Conservation (phyloP, 164 flowering plant genomes). For the Dillenia turbinata region DNA sequence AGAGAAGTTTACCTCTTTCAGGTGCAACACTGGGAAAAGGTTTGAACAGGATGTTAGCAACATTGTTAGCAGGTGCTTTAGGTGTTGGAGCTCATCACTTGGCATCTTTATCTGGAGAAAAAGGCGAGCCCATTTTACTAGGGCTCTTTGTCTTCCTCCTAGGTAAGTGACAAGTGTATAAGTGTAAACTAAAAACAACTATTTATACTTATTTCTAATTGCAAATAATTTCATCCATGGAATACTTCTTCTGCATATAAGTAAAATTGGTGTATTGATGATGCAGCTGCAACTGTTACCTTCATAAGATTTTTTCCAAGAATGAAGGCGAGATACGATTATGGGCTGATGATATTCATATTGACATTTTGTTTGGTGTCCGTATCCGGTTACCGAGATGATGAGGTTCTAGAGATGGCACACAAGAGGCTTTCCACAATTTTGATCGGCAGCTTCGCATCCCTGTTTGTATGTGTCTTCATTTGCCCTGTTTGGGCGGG, state of each 20-base stretch:
- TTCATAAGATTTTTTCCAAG: constrained; percentile 61
- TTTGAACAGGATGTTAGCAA: constrained; percentile 64
- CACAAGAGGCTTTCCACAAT: constrained; percentile 61
- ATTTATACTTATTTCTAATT: too few relatives aligned
- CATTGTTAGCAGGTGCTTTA: constrained; percentile 60
- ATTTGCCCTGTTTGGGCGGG: constrained; percentile 92
- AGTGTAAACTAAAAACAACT: too few relatives aligned
- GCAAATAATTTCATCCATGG: too few relatives aligned
- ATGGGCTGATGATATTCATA: constrained; percentile 70
- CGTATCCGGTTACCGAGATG: constrained; percentile 64
- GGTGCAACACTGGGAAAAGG: constrained; percentile 70
- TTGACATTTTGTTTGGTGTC: constrained; percentile 72
- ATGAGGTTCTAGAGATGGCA: constrained; percentile 49
- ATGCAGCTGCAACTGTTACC: constrained; percentile 53
- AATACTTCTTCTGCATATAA: too few relatives aligned
- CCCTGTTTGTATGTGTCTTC: constrained; percentile 45
- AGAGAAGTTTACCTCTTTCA: constrained; percentile 7
- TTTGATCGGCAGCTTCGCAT: constrained; percentile 46
- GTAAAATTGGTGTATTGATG: not conserved
- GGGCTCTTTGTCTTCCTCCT: constrained; percentile 52
- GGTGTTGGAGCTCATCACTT: constrained; percentile 63
- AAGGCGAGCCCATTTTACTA: constrained; percentile 60
- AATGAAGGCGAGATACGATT: constrained; percentile 69
- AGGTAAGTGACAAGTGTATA: constrained; percentile 29
- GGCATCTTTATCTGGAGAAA: constrained; percentile 47